These are phyloP conservation scores for Penicillium egyptiacum DNA, from an alignment of 495 filamentous ascomycete genomes.

Conservation along the genomic window DNA sequence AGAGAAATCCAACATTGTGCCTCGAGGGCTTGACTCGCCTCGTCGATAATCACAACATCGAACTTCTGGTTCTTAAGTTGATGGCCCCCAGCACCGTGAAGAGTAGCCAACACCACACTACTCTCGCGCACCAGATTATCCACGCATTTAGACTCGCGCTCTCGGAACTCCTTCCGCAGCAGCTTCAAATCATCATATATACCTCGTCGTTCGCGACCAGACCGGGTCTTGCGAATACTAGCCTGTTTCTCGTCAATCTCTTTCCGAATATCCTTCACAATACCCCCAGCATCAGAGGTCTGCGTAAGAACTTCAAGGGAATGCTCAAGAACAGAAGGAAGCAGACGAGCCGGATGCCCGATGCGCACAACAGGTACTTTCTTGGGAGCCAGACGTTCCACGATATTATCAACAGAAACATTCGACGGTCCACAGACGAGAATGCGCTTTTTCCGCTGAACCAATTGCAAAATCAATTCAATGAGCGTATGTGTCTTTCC, in stretches of 20 bases:
- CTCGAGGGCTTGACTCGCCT: conserved; percentile 93
- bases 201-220: conserved; percentile 71
- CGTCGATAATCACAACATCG: conserved; percentile 93
- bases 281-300: conserved; percentile 82
- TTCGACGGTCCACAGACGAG: conserved; percentile 96
- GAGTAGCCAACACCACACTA: conserved; percentile 85
- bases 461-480: conserved; percentile 85
- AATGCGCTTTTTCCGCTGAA: conserved; percentile 67
- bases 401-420: conserved; percentile 97
- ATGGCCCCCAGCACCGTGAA: conserved; percentile 88
- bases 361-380: conserved; percentile 85
- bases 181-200: conserved; percentile 86
- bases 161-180: conserved; percentile 83
- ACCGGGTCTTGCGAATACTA: conserved; percentile 81
- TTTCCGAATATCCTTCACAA: conserved; percentile 86
- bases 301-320: conserved; percentile 91
- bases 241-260: conserved; percentile 94
- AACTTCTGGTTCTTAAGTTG: conserved; percentile 80
- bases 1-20: conserved; percentile 98
- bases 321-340: conserved; percentile 84
- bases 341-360: conserved; percentile 87
- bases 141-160: conserved; percentile 80
- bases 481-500: conserved; percentile 98
- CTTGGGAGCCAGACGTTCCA: conserved; percentile 83
- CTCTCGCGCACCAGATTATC: conserved; percentile 69